Evolutionary conservation across 164 flowering plant genomes (phyloP), one percentile per base, ranked within the genome.

Genomic region (Nymphaea thermarum): DNA sequence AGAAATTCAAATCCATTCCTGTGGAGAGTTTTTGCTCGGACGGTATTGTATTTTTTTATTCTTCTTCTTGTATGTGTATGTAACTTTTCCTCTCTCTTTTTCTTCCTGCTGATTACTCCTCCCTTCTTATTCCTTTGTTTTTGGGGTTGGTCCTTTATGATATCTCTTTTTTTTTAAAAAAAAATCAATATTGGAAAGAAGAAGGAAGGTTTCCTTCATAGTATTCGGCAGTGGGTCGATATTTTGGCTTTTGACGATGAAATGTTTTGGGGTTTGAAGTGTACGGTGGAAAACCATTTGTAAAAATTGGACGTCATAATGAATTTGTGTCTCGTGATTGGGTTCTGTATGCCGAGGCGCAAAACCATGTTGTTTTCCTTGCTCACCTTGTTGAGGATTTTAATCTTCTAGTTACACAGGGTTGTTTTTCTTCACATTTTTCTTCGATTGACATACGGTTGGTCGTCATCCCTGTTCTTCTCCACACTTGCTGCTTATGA

Each of bases 11-110:
- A 77, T 57, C 65, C 67, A 68, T 66, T 71, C 77, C 17, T 60
- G 44, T 65, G 70, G 71, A 77, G 75, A 62, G 81, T 70, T 63
- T 73, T 67, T 42, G 57, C 71, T 74, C 79, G 55, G 71, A 79
- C 4, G 80, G 80, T 82, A 74, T 67, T 15, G 42, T 69, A n/a
- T 4, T 8, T 43, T 60, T 44, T 16, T 43, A 4, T 16, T 4
- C 17, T 60, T 60, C 63, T 16, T 43, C 12, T 16, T 18, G 4
- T 16, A 42, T 16, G 36, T 15, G 8, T 11, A 11, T 43, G 51
- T 6, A 4, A 2, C 6, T 11, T 43, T 59, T 59, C 15, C 11
- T 42, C 47, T 2, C 5, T 2, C 14, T 5, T 67, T 59, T 42
- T 59, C 5, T n/a, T 6, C 1, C 4, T 42, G 36, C 1, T 25